These are phyloP conservation scores for Ambrosia trifida DNA, from an alignment of 129 eudicot genomes.

Conservation along the genomic window DNA sequence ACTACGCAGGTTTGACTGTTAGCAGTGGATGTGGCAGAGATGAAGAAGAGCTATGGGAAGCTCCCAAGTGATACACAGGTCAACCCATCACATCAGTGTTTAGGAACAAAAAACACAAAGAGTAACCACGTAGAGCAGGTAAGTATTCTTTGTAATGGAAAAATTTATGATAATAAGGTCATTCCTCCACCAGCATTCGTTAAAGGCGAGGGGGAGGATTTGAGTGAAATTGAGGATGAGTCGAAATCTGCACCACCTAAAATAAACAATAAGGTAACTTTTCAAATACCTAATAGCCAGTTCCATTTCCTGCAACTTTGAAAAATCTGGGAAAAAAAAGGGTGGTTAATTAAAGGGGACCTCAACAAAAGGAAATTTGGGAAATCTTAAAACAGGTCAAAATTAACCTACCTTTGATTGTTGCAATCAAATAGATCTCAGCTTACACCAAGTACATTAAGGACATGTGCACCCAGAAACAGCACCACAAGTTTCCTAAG, in stretches of 20 bases:
- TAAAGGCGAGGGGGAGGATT: neutral
- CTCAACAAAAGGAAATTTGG: neutral
- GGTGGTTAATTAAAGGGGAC: neutral
- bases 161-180: neutral
- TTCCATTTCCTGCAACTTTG: neutral
- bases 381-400: neutral
- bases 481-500: neutral
- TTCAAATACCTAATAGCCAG: neutral
- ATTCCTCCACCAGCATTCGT: neutral
- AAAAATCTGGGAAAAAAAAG: neutral
- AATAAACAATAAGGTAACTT: neutral
- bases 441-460: neutral
- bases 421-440: neutral
- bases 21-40: neutral
- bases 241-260: neutral
- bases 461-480: too few species aligned
- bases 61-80: neutral
- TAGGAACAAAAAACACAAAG: neutral
- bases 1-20: neutral
- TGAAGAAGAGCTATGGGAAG: neutral
- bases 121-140: neutral
- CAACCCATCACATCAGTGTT: neutral
- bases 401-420: neutral
- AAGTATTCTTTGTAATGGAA: neutral
- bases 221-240: neutral